These are phyloP conservation scores for Vararia minispora DNA, from an alignment of 768 basidiomycete genomes.

Conservation along the genomic window DNA sequence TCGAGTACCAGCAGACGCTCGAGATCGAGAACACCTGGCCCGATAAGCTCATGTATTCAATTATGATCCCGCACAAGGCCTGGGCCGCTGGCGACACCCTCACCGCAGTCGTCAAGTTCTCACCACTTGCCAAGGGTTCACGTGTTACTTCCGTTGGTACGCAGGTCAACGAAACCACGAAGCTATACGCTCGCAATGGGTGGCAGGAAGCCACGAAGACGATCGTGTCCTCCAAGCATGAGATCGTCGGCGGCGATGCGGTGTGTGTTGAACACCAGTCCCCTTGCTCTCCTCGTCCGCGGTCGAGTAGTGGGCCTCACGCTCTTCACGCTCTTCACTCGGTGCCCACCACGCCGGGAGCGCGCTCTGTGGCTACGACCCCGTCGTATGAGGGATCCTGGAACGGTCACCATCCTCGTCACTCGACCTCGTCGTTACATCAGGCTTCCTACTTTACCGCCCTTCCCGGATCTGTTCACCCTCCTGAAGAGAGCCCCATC, in stretches of 20 bases:
- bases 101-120: conserved; percentile 76
- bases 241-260: conserved; percentile 51
- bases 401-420: neutral
- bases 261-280: conserved; percentile 20
- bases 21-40: conserved; percentile 98
- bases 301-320: conserved; percentile 11
- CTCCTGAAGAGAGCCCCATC: neutral
- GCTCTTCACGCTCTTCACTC: conserved; percentile 4
- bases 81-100: conserved; percentile 87
- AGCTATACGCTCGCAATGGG: conserved; percentile 42
- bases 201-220: conserved; percentile 49
- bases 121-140: conserved; percentile 78
- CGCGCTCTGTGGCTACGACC: neutral
- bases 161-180: conserved; percentile 64
- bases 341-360: conserved; percentile 6
- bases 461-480: neutral
- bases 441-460: neutral
- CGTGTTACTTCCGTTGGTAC: conserved; percentile 56
- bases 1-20: conserved; percentile 93
- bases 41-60: conserved; percentile 90
- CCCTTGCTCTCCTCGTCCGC: conserved; percentile 18
- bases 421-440: neutral
- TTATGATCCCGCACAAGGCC: conserved; percentile 91
- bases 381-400: neutral
- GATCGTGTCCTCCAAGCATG: conserved; percentile 55